phyloP scores from a whole-genome alignment of 208 protist species.

The Angomonas ambiguus region DNA sequence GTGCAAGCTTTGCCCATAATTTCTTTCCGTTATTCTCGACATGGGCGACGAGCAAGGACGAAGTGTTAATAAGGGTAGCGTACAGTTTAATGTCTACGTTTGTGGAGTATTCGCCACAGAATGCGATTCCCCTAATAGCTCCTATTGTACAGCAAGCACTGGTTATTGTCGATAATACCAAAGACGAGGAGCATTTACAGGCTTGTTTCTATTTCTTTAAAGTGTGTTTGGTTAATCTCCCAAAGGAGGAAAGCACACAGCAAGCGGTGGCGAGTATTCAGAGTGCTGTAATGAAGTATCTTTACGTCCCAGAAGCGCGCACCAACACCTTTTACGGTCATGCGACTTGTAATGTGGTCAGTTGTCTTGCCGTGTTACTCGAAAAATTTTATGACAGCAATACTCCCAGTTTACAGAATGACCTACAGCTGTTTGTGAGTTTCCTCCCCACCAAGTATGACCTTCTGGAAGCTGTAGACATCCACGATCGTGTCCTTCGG shows the following conservation, averaged over 20 bases:
- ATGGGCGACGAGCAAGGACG: slow-evolving; percentile 62
- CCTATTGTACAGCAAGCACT: slow-evolving; percentile 43
- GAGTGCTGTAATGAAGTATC: slow-evolving; percentile 38
- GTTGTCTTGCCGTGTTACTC: slow-evolving; percentile 51
- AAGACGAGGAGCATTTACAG: slow-evolving; percentile 58
- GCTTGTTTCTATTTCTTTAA: slow-evolving; percentile 75
- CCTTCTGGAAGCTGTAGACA: slow-evolving; percentile 56
- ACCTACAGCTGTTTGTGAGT: slow-evolving; percentile 39
- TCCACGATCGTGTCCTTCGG: slow-evolving; percentile 67
- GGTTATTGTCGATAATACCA: slow-evolving; percentile 35
- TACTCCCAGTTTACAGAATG: slow-evolving; percentile 15
- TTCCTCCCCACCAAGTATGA: slow-evolving; percentile 66
- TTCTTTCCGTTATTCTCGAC: slow-evolving; percentile 63
- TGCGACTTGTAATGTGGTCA: slow-evolving; percentile 71
- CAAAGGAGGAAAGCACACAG: slow-evolving; percentile 16
- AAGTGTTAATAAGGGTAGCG: slow-evolving; percentile 56
- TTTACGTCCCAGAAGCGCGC: slow-evolving; percentile 20
- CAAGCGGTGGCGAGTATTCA: slow-evolving; percentile 27
- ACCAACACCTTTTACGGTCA: slow-evolving; percentile 35
- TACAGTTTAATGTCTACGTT: slow-evolving; percentile 71
- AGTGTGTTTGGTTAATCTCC: slow-evolving; percentile 56
- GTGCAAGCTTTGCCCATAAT: slow-evolving; percentile 44
- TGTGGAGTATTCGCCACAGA: slow-evolving; percentile 53
- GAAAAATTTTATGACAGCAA: slow-evolving; percentile 38
- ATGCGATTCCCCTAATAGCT: slow-evolving; percentile 42